Percentiles rank a stretch among this genome's conserved stretches.
phyloP scores from a whole-genome alignment of 192 early-diverging fungal species.

The Spizellomyces punctatus region DNA sequence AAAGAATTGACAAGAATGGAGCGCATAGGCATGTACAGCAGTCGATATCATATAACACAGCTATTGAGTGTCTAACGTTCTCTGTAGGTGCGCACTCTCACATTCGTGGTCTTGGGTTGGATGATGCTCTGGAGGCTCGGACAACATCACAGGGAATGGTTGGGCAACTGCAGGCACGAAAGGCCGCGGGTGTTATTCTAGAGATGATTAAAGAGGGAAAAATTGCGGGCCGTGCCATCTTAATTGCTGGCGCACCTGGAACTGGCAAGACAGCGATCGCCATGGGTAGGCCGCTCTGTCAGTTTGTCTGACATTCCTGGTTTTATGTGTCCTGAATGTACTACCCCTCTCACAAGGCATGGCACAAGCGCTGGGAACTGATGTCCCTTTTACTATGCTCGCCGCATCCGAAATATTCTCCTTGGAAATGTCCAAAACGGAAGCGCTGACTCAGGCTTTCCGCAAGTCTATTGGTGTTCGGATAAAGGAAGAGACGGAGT shows the following conservation, averaged over 20 bases:
- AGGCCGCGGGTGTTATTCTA: conserved; percentile 94
- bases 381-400: conserved; percentile 97
- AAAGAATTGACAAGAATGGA: conserved; percentile 81
- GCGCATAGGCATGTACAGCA: conserved; percentile 67
- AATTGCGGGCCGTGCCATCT: conserved; percentile 93
- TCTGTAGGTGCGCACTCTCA: conserved; percentile 92
- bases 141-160: conserved; percentile 95
- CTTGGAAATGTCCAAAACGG: conserved; percentile 98
- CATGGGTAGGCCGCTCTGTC: conserved; percentile 74
- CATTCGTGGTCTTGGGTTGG: conserved; percentile 93
- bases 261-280: conserved; percentile 99
- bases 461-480: conserved; percentile 95
- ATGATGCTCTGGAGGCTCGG: conserved; percentile 90
- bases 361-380: conserved; percentile 90
- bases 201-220: conserved; percentile 98
- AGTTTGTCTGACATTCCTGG: background rate
- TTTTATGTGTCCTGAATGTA: conserved; percentile 6
- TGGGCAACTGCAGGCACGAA: conserved; percentile 91
- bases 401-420: conserved; percentile 98
- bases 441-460: conserved; percentile 97
- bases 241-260: conserved; percentile 98
- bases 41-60: too few species aligned
- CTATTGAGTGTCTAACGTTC: too few species aligned
- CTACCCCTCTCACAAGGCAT: conserved; percentile 55
- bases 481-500: conserved; percentile 98